These are phyloP conservation scores for Corchorus capsularis DNA, from an alignment of 345 rosid genomes.

Conservation along the genomic window DNA sequence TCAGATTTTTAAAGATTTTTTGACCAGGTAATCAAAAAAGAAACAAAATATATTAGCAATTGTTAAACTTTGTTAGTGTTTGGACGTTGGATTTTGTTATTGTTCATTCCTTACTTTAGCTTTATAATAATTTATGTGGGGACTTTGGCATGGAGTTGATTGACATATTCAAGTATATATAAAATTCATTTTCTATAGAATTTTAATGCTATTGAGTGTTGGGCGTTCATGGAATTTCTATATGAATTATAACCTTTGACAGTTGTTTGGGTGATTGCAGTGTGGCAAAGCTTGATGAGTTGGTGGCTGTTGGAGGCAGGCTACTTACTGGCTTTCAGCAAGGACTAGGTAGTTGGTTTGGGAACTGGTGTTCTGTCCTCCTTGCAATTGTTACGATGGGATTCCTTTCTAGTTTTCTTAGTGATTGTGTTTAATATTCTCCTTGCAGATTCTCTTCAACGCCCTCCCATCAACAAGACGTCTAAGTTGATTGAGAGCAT, in stretches of 20 bases:
- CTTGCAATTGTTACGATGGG: background rate
- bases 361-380: background rate
- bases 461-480: conserved; percentile 48
- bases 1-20: conserved; percentile 49
- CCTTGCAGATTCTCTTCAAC: conserved; percentile 53
- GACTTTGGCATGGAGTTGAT: background rate
- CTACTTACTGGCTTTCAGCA: conserved; percentile 57
- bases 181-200: background rate
- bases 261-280: conserved; percentile 28
- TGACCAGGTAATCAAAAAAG: conserved; percentile 41
- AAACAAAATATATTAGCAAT: background rate
- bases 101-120: background rate
- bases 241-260: background rate
- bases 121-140: background rate
- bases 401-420: background rate
- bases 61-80: background rate
- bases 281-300: conserved; percentile 63
- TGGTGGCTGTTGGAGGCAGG: conserved; percentile 42
- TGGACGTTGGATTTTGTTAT: background rate
- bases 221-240: background rate
- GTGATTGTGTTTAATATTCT: conserved; percentile 1
- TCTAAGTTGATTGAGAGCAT: conserved; percentile 56
- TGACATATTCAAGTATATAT: background rate
- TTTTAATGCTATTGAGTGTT: background rate
- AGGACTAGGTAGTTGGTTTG: conserved; percentile 48